phyloP scores from a whole-genome alignment of 768 basidiomycete genomes.

The Hypholoma fasciculare region DNA sequence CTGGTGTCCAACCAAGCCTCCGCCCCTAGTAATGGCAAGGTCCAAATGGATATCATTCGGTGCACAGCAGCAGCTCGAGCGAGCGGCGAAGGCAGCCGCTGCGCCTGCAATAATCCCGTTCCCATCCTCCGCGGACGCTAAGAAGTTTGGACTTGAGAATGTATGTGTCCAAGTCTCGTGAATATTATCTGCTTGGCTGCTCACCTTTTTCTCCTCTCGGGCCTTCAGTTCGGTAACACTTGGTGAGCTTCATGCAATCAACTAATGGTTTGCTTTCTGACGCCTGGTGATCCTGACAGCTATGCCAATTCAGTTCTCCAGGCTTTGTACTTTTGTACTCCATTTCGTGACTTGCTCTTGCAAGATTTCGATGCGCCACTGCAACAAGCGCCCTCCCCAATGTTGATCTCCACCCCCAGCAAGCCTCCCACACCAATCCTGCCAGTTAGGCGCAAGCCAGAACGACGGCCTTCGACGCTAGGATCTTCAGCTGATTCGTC shows the following conservation, averaged over 20 bases:
- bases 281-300: conserved; percentile 41
- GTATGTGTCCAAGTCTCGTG: conserved; percentile 48
- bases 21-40: conserved; percentile 30
- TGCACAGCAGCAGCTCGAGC: conserved; percentile 25
- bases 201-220: conserved; percentile 7
- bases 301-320: conserved; percentile 76
- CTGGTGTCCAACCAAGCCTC: not conserved
- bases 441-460: conserved; percentile 53
- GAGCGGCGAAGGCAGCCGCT: conserved; percentile 22
- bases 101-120: conserved; percentile 29
- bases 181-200: not conserved
- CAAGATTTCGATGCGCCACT: conserved; percentile 58
- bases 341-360: conserved; percentile 90
- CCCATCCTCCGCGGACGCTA: conserved; percentile 64
- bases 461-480: conserved; percentile 45
- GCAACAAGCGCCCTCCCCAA: conserved; percentile 30
- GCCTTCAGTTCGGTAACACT: conserved; percentile 89
- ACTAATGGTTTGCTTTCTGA: not conserved
- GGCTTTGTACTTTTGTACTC: conserved; percentile 92
- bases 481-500: conserved; percentile 22
- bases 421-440: conserved; percentile 35
- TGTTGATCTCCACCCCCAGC: conserved; percentile 21
- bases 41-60: conserved; percentile 39
- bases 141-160: conserved; percentile 97
- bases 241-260: conserved; percentile 56